Percentiles rank a stretch among this genome's conserved stretches.
Conservation (phyloP, 192 early-diverging fungal species). For the Entomortierella parvispora region DNA sequence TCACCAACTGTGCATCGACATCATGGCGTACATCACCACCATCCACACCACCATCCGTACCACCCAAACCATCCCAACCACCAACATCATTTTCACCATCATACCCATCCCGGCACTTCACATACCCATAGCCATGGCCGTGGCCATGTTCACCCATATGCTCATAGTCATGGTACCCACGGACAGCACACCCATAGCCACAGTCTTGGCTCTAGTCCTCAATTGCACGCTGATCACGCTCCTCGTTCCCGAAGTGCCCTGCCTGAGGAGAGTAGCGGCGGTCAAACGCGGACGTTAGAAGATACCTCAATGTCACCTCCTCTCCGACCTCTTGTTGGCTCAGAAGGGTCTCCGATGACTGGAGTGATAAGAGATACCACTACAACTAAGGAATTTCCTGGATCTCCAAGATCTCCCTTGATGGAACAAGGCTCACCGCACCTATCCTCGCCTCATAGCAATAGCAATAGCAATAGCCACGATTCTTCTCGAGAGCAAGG, state of each 20-base stretch:
- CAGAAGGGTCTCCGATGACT: too few species aligned
- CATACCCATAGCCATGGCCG: not conserved
- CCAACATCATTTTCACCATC: constrained; percentile 50
- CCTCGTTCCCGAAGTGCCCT: constrained; percentile 7
- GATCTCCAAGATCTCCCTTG: too few species aligned
- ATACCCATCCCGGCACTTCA: constrained; percentile 9
- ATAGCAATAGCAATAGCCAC: too few species aligned
- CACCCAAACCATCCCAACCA: constrained; percentile 51
- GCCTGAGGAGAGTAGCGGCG: not conserved
- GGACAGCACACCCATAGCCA: constrained; percentile 4
- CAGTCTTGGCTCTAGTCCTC: not conserved
- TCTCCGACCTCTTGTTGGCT: too few species aligned
- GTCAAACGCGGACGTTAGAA: too few species aligned
- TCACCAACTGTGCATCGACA: constrained; percentile 39
- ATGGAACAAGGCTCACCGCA: too few species aligned
- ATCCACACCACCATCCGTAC: constrained; percentile 49
- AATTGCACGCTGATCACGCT: not conserved
- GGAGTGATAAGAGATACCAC: too few species aligned
- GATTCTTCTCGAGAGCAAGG: too few species aligned
- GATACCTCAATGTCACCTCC: too few species aligned
- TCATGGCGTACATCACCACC: constrained; percentile 40
- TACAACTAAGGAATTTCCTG: too few species aligned
- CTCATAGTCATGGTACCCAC: constrained; percentile 4
- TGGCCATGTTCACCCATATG: constrained; percentile 7
- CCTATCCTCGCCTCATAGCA: too few species aligned